These are phyloP conservation scores for Sanghuangporus baumii DNA, from an alignment of 1,284 basidiomycete genomes.

Conservation along the genomic window DNA sequence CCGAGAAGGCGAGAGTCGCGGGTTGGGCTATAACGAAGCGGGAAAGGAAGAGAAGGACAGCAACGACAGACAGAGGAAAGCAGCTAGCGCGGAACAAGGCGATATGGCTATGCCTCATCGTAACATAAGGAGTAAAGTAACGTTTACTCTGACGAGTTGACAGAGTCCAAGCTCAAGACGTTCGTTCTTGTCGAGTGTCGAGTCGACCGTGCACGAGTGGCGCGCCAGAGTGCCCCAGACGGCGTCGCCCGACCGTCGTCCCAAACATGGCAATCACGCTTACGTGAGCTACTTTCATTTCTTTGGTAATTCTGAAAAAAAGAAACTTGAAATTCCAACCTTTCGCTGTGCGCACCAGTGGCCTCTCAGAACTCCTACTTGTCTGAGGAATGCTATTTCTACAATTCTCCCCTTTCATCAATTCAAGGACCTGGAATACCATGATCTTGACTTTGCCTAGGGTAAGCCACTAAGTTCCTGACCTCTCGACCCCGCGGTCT, in stretches of 20 bases:
- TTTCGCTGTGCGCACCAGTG: too few relatives aligned
- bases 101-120: slow-evolving; percentile 12
- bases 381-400: too few relatives aligned
- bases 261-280: not conserved
- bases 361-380: too few relatives aligned
- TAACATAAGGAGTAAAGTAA: slow-evolving; percentile 8
- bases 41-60: slow-evolving; percentile 17
- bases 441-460: too few relatives aligned
- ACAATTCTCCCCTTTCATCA: too few relatives aligned
- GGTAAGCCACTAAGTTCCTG: not conserved
- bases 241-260: not conserved
- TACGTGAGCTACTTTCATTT: not conserved
- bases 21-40: slow-evolving; percentile 36
- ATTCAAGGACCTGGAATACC: too few relatives aligned
- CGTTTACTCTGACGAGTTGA: not conserved
- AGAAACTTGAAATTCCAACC: too few relatives aligned
- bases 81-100: slow-evolving; percentile 19
- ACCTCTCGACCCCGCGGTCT: not conserved
- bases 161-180: not conserved
- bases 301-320: not conserved
- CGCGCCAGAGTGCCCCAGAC: not conserved
- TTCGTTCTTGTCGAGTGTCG: not conserved
- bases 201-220: not conserved
- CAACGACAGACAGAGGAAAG: not conserved
- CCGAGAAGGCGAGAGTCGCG: slow-evolving; percentile 43